Percentiles rank a stretch among this genome's conserved stretches.
Evolutionary conservation across 371 early-diverging fungal species (phyloP).

Genomic region (Nematocida ironsii): DNA sequence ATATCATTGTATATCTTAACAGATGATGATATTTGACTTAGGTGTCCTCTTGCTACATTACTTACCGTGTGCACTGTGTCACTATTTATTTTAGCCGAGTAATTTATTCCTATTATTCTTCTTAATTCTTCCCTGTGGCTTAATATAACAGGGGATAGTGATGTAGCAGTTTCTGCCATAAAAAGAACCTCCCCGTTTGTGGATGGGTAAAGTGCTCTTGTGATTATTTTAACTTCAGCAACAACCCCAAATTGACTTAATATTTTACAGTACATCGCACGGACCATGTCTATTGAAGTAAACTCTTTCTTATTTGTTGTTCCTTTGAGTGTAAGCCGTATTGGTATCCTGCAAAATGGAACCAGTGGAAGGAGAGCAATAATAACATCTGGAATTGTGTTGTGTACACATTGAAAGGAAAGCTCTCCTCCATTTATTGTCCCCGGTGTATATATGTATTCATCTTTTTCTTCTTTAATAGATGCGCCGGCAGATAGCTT

Average conservation of each 20-base stretch:
- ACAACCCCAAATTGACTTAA: constrained; percentile 36
- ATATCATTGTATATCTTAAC: constrained; percentile 57
- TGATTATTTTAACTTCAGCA: constrained; percentile 39
- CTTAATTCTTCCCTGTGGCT: constrained; percentile 26
- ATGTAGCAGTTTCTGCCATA: not conserved
- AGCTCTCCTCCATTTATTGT: constrained; percentile 6
- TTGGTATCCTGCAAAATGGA: constrained; percentile 9
- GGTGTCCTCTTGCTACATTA: constrained; percentile 28
- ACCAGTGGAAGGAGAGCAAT: not conserved
- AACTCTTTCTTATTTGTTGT: not conserved
- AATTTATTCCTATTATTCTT: constrained; percentile 46
- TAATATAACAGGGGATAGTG: constrained; percentile 11
- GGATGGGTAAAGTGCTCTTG: constrained; percentile 41
- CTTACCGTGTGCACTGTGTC: constrained; percentile 30
- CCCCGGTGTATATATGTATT: constrained; percentile 1
- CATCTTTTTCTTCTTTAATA: not conserved
- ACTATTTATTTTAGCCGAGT: constrained; percentile 30
- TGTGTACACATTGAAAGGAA: constrained; percentile 8
- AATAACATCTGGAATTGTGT: not conserved
- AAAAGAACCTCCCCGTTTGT: constrained; percentile 37
- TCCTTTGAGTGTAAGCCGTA: not conserved
- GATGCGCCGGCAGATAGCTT: not conserved
- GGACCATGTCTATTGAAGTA: constrained; percentile 30
- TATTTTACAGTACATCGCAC: constrained; percentile 40
- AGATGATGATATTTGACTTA: constrained; percentile 19